Percentiles rank a stretch among this genome's conserved stretches.
Conservation (phyloP, 768 basidiomycete genomes). For the Strobilomyces dryophilus region DNA sequence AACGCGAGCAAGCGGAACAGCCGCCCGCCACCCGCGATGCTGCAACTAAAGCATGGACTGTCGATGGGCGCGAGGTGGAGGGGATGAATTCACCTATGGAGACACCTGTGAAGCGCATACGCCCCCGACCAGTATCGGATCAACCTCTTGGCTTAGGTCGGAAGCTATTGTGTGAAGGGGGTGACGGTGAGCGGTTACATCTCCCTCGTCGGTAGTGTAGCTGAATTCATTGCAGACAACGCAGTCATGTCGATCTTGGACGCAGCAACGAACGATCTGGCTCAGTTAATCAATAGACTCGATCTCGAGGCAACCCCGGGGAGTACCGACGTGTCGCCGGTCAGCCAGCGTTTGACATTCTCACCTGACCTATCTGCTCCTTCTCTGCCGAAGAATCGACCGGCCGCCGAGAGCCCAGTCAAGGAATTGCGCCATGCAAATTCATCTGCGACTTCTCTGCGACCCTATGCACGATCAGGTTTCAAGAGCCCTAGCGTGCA, state of each 20-base stretch:
- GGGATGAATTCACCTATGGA: conserved; percentile 2
- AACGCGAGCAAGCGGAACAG: conserved; percentile 10
- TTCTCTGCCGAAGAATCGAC: conserved; percentile 31
- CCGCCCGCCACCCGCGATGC: conserved; percentile 25
- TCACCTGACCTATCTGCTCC: conserved; percentile 15
- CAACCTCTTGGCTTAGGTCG: conserved; percentile 48
- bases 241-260: conserved; percentile 69
- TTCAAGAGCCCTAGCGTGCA: conserved; percentile 18
- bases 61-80: conserved; percentile 24
- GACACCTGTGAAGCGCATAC: conserved; percentile 39
- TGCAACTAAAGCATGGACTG: conserved; percentile 53
- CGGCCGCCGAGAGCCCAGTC: conserved; percentile 35
- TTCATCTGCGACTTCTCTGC: conserved; percentile 44
- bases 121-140: conserved; percentile 62
- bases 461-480: conserved; percentile 44
- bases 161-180: conserved; percentile 44
- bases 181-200: conserved; percentile 34
- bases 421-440: conserved; percentile 33
- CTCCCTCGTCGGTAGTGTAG: not conserved
- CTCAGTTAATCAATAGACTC: conserved; percentile 73
- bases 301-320: conserved; percentile 76
- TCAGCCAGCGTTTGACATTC: conserved; percentile 26
- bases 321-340: conserved; percentile 46
- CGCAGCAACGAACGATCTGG: conserved; percentile 77
- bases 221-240: conserved; percentile 23